Conservation (phyloP, 1,284 basidiomycete genomes). For the Athelia sp. region DNA sequence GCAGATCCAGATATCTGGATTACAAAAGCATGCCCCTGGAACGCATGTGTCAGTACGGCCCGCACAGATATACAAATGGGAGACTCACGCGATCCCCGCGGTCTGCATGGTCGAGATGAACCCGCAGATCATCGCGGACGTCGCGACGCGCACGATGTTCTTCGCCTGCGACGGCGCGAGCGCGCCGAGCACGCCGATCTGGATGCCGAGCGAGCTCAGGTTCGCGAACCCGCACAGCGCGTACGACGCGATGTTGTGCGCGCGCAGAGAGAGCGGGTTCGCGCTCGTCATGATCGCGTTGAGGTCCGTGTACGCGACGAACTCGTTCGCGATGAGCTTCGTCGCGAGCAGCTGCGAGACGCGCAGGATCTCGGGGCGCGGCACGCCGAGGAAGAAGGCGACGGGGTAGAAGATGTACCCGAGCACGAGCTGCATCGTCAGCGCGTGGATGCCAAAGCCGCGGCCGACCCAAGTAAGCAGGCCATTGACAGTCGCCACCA, state of each 20-base stretch:
- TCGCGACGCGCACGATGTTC: conserved; percentile 67
- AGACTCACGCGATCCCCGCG: conserved; percentile 63
- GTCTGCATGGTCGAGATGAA: conserved; percentile 75
- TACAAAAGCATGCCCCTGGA: too few relatives aligned
- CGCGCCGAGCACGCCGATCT: conserved; percentile 84
- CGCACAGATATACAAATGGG: conserved; percentile 11
- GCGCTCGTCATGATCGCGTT: conserved; percentile 43
- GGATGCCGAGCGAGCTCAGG: conserved; percentile 81
- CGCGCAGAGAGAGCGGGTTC: conserved; percentile 63
- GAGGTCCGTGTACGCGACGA: conserved; percentile 72
- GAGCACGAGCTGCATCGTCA: conserved; percentile 82
- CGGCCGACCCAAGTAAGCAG: conserved; percentile 86
- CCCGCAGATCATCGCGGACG: conserved; percentile 78
- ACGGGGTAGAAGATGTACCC: conserved; percentile 88
- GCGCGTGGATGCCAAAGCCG: conserved; percentile 77
- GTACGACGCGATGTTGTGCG: conserved; percentile 76
- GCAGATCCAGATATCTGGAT: too few relatives aligned
- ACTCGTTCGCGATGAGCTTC: conserved; percentile 87
- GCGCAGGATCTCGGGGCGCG: conserved; percentile 63
- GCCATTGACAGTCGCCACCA: conserved; percentile 81
- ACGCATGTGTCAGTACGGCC: too few relatives aligned
- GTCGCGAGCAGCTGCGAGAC: conserved; percentile 81
- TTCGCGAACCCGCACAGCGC: conserved; percentile 91
- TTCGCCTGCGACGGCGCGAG: conserved; percentile 75
- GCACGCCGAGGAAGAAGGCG: conserved; percentile 80